Evolutionary conservation across 371 early-diverging fungal genomes (phyloP).

Genomic region (Thermomucor indicae-seudaticae): DNA sequence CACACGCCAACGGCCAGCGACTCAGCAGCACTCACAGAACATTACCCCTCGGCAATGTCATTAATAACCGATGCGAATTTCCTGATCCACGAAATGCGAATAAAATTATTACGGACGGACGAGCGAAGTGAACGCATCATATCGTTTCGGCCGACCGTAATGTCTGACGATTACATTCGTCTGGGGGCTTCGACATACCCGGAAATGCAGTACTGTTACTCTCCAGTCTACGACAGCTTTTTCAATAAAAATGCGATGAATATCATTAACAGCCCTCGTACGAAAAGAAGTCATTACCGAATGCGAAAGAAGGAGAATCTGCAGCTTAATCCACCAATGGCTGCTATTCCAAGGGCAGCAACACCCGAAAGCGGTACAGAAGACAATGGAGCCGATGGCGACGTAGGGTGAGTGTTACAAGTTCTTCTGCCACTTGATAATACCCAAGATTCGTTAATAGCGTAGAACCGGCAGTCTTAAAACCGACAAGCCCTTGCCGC

Average conservation of each 20-base stretch:
- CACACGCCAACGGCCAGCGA: no score
- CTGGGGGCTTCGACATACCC: constrained; percentile 68
- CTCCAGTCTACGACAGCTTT: constrained; percentile 47
- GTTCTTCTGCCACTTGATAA: not conserved
- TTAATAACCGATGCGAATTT: constrained; percentile 71
- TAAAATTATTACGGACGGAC: constrained; percentile 68
- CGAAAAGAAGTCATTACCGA: constrained; percentile 19
- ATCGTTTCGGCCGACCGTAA: constrained; percentile 60
- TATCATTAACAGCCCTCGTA: constrained; percentile 17
- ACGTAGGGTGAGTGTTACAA: constrained; percentile 2
- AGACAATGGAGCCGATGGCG: constrained; percentile 1
- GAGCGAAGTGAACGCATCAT: constrained; percentile 75
- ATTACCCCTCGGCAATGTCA: no score
- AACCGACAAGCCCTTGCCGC: constrained; percentile 9
- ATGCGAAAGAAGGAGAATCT: constrained; percentile 18
- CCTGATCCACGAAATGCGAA: constrained; percentile 73
- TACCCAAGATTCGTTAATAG: no score
- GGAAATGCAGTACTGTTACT: constrained; percentile 68
- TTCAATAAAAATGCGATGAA: constrained; percentile 10
- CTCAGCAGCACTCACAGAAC: no score
- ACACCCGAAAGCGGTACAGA: constrained; percentile 7
- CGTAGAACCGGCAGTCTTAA: not conserved
- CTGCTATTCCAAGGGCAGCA: constrained; percentile 8
- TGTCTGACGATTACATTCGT: constrained; percentile 75
- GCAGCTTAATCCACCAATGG: constrained; percentile 22